phyloP scores from a whole-genome alignment of 202 grass and related monocot species.

The Dendrocalamus latiflorus region DNA sequence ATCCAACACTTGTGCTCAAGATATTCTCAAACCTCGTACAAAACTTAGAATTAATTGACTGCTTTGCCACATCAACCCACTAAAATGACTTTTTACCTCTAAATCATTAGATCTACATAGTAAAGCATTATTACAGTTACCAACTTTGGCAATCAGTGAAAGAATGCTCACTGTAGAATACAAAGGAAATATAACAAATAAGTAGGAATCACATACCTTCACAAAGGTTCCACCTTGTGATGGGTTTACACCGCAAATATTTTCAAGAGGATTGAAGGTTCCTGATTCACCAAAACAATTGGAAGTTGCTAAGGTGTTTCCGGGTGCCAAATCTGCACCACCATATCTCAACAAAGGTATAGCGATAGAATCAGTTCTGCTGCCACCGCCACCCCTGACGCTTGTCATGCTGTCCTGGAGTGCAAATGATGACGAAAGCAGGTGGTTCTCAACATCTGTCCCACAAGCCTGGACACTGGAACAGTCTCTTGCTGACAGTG shows the following conservation, averaged over 20 bases:
- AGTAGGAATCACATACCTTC: conserved; percentile 51
- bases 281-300: conserved; percentile 63
- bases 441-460: conserved; percentile 43
- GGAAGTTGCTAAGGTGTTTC: conserved; percentile 50
- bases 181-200: not conserved
- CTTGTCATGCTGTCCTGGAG: conserved; percentile 48
- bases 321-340: conserved; percentile 51
- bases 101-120: not conserved
- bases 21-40: not conserved
- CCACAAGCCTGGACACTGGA: conserved; percentile 46
- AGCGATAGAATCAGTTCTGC: conserved; percentile 43
- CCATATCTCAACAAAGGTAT: conserved; percentile 60
- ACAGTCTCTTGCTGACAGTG: conserved; percentile 37
- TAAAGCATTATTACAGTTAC: not conserved
- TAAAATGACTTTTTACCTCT: not conserved
- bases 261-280: conserved; percentile 50
- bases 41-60: conserved; percentile 8
- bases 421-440: conserved; percentile 59
- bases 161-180: not conserved
- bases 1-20: not conserved
- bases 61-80: not conserved
- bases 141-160: not conserved
- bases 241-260: conserved; percentile 50
- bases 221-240: conserved; percentile 83
- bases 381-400: conserved; percentile 38